phyloP scores from a whole-genome alignment of 2,329 filamentous ascomycete genomes.

The Lachnum nothofagi region DNA sequence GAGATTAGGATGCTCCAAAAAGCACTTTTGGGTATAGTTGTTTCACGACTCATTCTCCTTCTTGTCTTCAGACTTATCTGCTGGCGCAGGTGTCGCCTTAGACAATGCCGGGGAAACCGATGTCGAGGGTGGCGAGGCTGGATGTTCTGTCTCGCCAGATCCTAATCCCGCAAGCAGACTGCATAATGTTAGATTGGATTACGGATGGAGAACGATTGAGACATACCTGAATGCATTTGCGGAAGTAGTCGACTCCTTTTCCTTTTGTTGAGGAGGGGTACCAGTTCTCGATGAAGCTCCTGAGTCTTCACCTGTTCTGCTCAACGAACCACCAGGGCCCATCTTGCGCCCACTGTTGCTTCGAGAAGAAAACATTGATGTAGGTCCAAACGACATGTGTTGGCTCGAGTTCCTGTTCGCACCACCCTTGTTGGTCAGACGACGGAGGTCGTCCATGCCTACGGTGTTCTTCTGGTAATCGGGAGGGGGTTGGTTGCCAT shows the following conservation, averaged over 20 bases:
- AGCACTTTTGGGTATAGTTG: conserved; percentile 34
- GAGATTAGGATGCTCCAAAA: conserved; percentile 38
- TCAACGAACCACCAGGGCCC: conserved; percentile 67
- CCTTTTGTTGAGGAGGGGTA: conserved; percentile 72
- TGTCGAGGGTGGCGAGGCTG: conserved; percentile 64
- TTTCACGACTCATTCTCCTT: conserved; percentile 46
- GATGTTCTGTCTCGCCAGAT: conserved; percentile 51
- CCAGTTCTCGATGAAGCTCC: conserved; percentile 82
- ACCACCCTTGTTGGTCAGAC: conserved; percentile 60
- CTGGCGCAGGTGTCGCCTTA: conserved; percentile 53
- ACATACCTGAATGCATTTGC: conserved; percentile 92
- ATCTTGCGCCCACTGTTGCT: conserved; percentile 84
- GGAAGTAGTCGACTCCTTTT: conserved; percentile 59
- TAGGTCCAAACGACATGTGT: conserved; percentile 66
- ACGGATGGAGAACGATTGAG: background rate
- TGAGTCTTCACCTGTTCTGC: conserved; percentile 75
- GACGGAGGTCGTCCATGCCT: conserved; percentile 83
- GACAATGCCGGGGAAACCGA: conserved; percentile 61
- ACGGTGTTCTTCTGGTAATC: conserved; percentile 74
- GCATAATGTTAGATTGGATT: conserved; percentile 26
- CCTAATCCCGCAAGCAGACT: conserved; percentile 50
- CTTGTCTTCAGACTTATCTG: conserved; percentile 37
- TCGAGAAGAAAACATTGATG: conserved; percentile 80
- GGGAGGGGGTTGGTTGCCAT: conserved; percentile 64
- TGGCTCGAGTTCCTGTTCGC: conserved; percentile 57